Conservation (phyloP, 768 basidiomycete genomes). For the Boletus coccyginus region DNA sequence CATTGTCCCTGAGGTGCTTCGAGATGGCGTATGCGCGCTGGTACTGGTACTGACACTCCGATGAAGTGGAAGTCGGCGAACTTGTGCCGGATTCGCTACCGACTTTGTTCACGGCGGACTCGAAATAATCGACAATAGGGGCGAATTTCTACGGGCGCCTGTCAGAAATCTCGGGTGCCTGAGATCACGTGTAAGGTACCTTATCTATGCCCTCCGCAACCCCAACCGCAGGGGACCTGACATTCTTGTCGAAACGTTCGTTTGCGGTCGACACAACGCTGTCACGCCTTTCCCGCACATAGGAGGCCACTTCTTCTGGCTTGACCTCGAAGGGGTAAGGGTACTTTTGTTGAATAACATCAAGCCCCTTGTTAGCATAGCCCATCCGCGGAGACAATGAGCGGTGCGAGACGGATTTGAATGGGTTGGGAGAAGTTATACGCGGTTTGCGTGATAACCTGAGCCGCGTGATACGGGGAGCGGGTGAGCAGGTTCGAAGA, state of each 20-base stretch:
- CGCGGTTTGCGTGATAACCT: slow-evolving; percentile 55
- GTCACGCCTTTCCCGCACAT: slow-evolving; percentile 56
- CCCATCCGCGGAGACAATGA: slow-evolving; percentile 62
- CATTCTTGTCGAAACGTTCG: slow-evolving; percentile 63
- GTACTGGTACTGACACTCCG: slow-evolving; percentile 69
- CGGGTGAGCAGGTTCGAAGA: slow-evolving; percentile 58
- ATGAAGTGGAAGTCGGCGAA: slow-evolving; percentile 44
- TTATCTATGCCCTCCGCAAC: slow-evolving; percentile 71
- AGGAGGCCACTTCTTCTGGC: slow-evolving; percentile 65
- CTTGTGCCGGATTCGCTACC: slow-evolving; percentile 46
- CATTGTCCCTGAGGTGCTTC: slow-evolving; percentile 56
- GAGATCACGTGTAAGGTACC: slow-evolving; percentile 40
- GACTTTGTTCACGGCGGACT: slow-evolving; percentile 51
- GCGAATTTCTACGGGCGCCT: slow-evolving; percentile 50
- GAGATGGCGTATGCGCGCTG: slow-evolving; percentile 71
- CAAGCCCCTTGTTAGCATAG: slow-evolving; percentile 72
- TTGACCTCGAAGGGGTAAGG: slow-evolving; percentile 75
- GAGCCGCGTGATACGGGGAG: slow-evolving; percentile 63
- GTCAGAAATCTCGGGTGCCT: slow-evolving; percentile 13
- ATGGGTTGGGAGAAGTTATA: slow-evolving; percentile 65
- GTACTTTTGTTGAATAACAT: slow-evolving; percentile 68
- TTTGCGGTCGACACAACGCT: slow-evolving; percentile 51
- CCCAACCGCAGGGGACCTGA: slow-evolving; percentile 59
- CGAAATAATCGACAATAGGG: slow-evolving; percentile 74
- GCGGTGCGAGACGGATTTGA: slow-evolving; percentile 61